Evolutionary conservation across 805 yeast genomes (phyloP), one percentile per base, ranked within the genome.

Genomic region (Candida nitratophila): DNA sequence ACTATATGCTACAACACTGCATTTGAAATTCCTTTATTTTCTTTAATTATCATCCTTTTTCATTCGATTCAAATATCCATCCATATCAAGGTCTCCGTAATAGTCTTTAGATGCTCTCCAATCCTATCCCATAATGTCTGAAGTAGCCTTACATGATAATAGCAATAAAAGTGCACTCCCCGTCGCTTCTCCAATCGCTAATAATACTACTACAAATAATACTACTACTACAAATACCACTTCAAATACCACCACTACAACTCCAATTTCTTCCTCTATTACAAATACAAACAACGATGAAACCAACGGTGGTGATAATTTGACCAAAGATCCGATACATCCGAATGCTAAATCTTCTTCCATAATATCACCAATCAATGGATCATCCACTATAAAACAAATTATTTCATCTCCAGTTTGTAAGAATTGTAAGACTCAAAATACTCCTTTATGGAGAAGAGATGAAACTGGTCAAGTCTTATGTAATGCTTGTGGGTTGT

Each of bases 371-470:
- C 69, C 76, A 29, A 66, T 69, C 22, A 79, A 77, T 53, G 85
- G 85, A 26, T 70, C 82, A 33, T 75, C 83, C 21, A 78, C 85
- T n/a, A 70, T 83, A 16, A 80, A 79, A 51, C 71, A 81, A 16
- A 80, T 76, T 54, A 76, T 79, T 48, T 63, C 81, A 14, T 69
- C 78, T 30, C 87, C 95, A 4, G 74, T 83, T 20, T 90, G 98
- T 62, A 86, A 84, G 53, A 90, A 90, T 63, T 90, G 98, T 67
- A 77, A 83, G 56, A 90, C 98, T 2, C 85, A 88, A 46, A 90
- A 93, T 1, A 90, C 98, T 2, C 97, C 98, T 1, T 69, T 90
- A 26, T 90, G 97, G 97, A 76, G 97, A 64, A 73, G 97, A 50
- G 96, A 90, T 64, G 96, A 89, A 56, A 78, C 86, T 11, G 95